A percentile compares a stretch with the other conserved stretches of the same genome.
Evolutionary conservation across 208 protist species (phyloP).

Genomic region (Wallacemonas sp.): DNA sequence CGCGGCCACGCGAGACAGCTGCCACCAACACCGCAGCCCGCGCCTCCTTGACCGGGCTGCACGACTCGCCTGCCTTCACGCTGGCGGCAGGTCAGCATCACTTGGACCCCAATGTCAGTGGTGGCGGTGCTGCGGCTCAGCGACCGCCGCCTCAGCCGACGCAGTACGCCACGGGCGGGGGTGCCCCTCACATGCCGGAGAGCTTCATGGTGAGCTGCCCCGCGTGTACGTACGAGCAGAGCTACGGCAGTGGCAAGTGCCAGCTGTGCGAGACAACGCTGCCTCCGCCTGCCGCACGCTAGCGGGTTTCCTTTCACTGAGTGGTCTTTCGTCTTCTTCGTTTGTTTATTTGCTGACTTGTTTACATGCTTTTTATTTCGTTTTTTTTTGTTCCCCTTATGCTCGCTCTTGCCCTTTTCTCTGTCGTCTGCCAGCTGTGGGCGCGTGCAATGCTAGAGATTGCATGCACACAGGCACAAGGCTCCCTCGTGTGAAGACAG

Average conservation of each 20-base stretch:
- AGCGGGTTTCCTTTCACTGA: no score
- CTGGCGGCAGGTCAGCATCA: background rate
- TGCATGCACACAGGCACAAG: no score
- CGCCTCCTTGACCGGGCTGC: background rate
- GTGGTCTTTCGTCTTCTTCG: slow-evolving; percentile 1
- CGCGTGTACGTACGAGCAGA: slow-evolving; percentile 45
- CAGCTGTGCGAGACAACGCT: slow-evolving; percentile 31
- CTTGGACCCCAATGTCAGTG: background rate
- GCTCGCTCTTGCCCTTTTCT: no score
- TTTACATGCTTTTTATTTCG: no score
- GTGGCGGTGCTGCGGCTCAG: background rate
- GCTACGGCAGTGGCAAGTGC: slow-evolving; percentile 32
- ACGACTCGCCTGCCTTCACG: slow-evolving; percentile 1
- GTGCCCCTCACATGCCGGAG: no score
- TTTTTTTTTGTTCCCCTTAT: no score
- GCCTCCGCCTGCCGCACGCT: background rate
- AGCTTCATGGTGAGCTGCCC: slow-evolving; percentile 30
- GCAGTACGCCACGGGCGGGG: no score
- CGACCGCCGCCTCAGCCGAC: no score
- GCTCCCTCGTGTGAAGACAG: no score
- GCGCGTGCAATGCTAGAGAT: no score
- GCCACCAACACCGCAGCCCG: background rate
- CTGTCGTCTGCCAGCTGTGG: no score
- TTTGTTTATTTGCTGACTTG: slow-evolving; percentile 8
- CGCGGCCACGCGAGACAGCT: background rate